Evolutionary conservation across 768 basidiomycete genomes (phyloP), one percentile per base, ranked within the genome.

Genomic region (Mycena albidolilacea): DNA sequence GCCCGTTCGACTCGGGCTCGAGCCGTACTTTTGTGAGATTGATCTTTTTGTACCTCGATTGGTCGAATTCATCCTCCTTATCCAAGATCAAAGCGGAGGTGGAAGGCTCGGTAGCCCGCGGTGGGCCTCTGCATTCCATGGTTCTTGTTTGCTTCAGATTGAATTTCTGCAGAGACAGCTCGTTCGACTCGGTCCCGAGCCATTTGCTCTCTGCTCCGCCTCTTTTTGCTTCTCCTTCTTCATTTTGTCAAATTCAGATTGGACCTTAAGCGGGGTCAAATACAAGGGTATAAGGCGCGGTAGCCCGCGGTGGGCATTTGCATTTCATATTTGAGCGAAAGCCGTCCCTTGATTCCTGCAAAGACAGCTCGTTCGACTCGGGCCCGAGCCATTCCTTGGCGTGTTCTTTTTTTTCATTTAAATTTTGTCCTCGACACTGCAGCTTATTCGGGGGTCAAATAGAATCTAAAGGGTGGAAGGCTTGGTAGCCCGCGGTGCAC

Each of bases 111-210:
- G 50, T 2, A 23, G 21, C 7, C 7, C 7, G 5, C 8, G 21
- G 21, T 21, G 7, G 8, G 50, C 50, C n/a, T 52, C n/a, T 21
- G 50, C 50, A 21, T 58, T 21, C n/a, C n/a, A 12, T 14, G 30
- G 37, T 59, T n/a, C 41, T 9, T 12, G 2, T 6, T n/a, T n/a
- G n/a, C n/a, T n/a, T n/a, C n/a, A n/a, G n/a, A 61, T 3, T 2
- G 30, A 1, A 14, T 8, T 52, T 17, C 9, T 11, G 38, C 39
- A 21, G 8, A 30, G 23, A 30, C 10, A 14, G 41, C 44, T 19
- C 43, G 61, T 62, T 62, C 43, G 61, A 62, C 44, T 62, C 61
- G 61, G n/a, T 44, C 23, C 15, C 61, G n/a, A 46, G 61, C 23
- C 60, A 62, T 62, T 0, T 10, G 2, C 7, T 10, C 8, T 30